phyloP scores from a whole-genome alignment of 176 grass and related monocot genomes.

The Phoenix dactylifera region DNA sequence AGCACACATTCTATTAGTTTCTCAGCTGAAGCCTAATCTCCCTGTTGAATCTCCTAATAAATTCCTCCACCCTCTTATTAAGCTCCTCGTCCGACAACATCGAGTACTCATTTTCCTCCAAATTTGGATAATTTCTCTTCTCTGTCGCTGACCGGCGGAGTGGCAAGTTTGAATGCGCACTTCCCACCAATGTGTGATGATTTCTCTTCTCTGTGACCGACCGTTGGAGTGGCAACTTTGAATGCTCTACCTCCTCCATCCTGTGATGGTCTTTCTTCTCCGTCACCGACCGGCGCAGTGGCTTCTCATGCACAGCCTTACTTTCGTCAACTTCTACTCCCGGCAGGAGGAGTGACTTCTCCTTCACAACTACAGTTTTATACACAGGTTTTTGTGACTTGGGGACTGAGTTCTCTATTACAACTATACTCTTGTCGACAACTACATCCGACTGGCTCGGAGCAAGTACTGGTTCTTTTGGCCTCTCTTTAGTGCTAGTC shows the following conservation, averaged over 20 bases:
- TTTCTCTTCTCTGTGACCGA: slow-evolving; percentile 16
- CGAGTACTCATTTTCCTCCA: slow-evolving; percentile 31
- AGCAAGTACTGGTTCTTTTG: too few species aligned
- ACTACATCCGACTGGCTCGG: too few species aligned
- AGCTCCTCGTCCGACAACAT: slow-evolving; percentile 72
- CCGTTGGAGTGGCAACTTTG: slow-evolving; percentile 4
- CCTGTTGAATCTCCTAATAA: slow-evolving; percentile 68
- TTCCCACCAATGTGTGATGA: too few species aligned
- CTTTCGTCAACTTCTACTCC: neutral
- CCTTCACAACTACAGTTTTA: neutral
- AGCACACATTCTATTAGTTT: neutral
- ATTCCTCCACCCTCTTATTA: slow-evolving; percentile 72
- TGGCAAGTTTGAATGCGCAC: too few species aligned
- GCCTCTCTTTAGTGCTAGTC: neutral
- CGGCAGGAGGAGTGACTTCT: neutral
- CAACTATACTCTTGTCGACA: too few species aligned
- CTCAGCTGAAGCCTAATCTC: slow-evolving; percentile 38
- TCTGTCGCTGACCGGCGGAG: too few species aligned
- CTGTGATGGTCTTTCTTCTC: neutral
- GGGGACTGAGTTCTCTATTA: too few species aligned
- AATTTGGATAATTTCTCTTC: too few species aligned
- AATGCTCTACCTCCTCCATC: too few species aligned
- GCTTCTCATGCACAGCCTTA: neutral
- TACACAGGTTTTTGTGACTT: too few species aligned
- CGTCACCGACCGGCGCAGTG: neutral